Base-by-base conservation (phyloP, 2,329 filamentous ascomycete species). In the Hirsutella thompsonii region DNA sequence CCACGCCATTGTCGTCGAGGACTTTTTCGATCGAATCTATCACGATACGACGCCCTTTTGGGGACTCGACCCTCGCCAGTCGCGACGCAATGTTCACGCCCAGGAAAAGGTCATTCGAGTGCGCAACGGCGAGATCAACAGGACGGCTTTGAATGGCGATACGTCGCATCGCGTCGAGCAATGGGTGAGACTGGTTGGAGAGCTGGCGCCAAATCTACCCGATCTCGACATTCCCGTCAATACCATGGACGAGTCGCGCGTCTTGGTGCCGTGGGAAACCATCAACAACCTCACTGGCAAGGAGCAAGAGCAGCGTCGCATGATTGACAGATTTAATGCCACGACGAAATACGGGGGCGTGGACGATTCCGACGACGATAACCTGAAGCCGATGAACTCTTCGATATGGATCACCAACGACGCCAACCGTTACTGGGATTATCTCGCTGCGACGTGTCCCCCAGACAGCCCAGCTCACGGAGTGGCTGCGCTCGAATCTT, bases 161-260 rank as follows among this genome's bases (percentile, higher is more conserved):
- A 18, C n/a, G 30, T 23, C 30, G 32, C 38, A 40, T 35, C 38
- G 38, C 5, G 18, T 26, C 16, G 52, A 67, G 50, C 56, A 64
- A 19, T 74, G 70, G 70, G 64, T 66, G 2, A 52, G 56, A 3
- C 59, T 76, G 11, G 66, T 79, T 19, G 48, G 53, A 2, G 69
- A 71, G 42, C 72, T 78, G 29, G 67, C 71, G 20, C 53, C 65
- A 13, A 60, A 68, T 38, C 54, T 82, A 19, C 78, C 77, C 4
- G 76, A 82, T 46, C 71, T 82, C 54, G 76, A 81, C 53, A 79
- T 81, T 62, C 70, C 76, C 9, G 74, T 81, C 59, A 81, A 82
- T 52, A 66, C 68, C 39, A 67, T 79, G 58, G 77, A 81, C 53
- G 75, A 82, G 53, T 69, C 77, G 21, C 66, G 78, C 19, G 55